A percentile compares a stretch with the other conserved stretches of the same genome.
phyloP scores from a whole-genome alignment of 441 rosid species.

The Pelargonium citronellum region DNA sequence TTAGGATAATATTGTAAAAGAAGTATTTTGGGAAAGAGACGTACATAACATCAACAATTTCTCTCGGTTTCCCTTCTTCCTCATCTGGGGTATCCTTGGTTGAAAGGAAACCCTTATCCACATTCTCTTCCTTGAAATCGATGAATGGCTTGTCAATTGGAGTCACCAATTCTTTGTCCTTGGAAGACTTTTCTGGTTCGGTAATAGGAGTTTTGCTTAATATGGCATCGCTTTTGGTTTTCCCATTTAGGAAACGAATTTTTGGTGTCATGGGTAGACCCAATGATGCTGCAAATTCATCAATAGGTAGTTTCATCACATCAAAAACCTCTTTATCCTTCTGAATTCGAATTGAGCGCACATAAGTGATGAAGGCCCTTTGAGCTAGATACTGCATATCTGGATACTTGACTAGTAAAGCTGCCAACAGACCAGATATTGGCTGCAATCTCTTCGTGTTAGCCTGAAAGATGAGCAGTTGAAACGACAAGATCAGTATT shows the following conservation, averaged over 20 bases:
- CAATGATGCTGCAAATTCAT: slow-evolving; percentile 78
- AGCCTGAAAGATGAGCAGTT: slow-evolving; percentile 41
- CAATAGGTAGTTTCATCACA: slow-evolving; percentile 56
- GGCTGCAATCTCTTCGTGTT: slow-evolving; percentile 59
- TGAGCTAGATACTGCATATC: slow-evolving; percentile 66
- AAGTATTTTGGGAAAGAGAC: slow-evolving; percentile 19
- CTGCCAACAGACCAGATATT: slow-evolving; percentile 57
- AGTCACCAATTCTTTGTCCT: slow-evolving; percentile 26
- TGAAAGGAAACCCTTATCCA: slow-evolving; percentile 29
- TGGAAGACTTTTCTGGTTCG: slow-evolving; percentile 30
- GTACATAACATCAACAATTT: slow-evolving; percentile 43
- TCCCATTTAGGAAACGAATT: slow-evolving; percentile 56
- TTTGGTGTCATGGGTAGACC: slow-evolving; percentile 86
- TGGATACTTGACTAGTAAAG: slow-evolving; percentile 62
- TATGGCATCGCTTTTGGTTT: slow-evolving; percentile 36
- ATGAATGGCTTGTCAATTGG: slow-evolving; percentile 31
- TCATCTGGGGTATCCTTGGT: slow-evolving; percentile 32
- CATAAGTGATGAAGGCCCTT: slow-evolving; percentile 70
- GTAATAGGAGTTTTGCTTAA: slow-evolving; percentile 28
- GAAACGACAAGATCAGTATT: slow-evolving; percentile 18
- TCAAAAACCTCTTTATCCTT: slow-evolving; percentile 87
- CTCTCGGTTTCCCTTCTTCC: slow-evolving; percentile 34
- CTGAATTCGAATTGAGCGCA: slow-evolving; percentile 73
- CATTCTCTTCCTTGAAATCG: slow-evolving; percentile 38
- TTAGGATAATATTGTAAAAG: neutral